Evolutionary conservation across 306 rosid species (phyloP).

Genomic region (Lathyrus sativus): DNA sequence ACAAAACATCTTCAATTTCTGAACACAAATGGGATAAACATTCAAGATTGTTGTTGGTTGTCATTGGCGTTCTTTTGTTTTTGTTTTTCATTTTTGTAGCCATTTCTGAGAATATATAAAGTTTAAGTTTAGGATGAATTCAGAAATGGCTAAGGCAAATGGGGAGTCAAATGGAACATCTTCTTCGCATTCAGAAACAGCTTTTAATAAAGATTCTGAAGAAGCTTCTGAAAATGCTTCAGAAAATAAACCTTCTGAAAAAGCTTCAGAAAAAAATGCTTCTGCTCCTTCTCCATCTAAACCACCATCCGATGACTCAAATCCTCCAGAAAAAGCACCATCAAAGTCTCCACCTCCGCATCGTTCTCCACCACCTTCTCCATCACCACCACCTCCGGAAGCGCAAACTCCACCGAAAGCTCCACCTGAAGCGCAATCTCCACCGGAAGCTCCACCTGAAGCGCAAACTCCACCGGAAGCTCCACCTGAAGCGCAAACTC

Average conservation of each 20-base stretch:
- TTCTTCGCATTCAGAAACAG: background rate
- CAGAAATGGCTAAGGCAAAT: conserved; percentile 46
- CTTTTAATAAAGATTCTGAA: background rate
- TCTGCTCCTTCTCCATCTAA: conserved; percentile 26
- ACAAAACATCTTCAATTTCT: background rate
- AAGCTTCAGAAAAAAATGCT: background rate
- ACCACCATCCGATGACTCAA: background rate
- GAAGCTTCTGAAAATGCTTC: too few relatives aligned
- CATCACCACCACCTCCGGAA: background rate
- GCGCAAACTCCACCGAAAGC: background rate
- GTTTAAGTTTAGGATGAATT: conserved; percentile 17
- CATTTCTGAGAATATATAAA: conserved; percentile 36
- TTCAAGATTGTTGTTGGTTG: background rate
- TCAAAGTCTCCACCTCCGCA: background rate
- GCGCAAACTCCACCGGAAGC: background rate
- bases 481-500: too few relatives aligned
- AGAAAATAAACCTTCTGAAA: background rate
- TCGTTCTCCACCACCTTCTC: conserved; percentile 24
- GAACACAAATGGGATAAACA: background rate
- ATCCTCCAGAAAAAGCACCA: conserved; percentile 11
- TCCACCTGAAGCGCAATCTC: background rate
- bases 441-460: background rate
- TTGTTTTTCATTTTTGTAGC: conserved; percentile 12
- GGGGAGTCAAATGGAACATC: background rate
- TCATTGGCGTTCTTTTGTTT: background rate